phyloP scores from a whole-genome alignment of 1,139 yeast genomes.

The Debaryomycetaceae sp. region DNA sequence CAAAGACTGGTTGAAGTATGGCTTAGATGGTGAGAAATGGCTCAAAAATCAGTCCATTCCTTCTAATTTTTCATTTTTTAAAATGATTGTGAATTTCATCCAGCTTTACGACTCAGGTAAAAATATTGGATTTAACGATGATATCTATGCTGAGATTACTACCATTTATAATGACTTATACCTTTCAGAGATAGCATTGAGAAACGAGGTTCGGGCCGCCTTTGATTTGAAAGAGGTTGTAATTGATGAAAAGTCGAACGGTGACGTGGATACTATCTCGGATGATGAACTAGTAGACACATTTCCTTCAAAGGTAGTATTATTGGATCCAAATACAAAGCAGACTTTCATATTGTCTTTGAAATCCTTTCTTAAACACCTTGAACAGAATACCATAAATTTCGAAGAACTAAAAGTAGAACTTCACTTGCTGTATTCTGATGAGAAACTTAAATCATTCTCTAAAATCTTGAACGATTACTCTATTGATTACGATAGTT shows the following conservation, averaged over 20 bases:
- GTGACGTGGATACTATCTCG: constrained; percentile 38
- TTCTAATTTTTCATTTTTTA: constrained; percentile 51
- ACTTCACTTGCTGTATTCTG: constrained; percentile 46
- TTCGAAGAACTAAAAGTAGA: constrained; percentile 28
- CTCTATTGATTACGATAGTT: constrained; percentile 45
- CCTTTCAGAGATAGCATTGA: constrained; percentile 36
- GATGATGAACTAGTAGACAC: constrained; percentile 49
- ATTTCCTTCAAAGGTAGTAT: constrained; percentile 51
- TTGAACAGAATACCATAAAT: constrained; percentile 12
- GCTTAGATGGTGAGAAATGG: constrained; percentile 52
- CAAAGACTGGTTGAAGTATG: constrained; percentile 51
- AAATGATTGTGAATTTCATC: constrained; percentile 45
- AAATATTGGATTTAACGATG: constrained; percentile 25
- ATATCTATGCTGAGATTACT: constrained; percentile 26
- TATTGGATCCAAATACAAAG: constrained; percentile 26
- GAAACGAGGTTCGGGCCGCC: constrained; percentile 32
- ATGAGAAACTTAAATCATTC: constrained; percentile 45
- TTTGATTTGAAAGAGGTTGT: constrained; percentile 30
- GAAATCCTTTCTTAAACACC: constrained; percentile 34
- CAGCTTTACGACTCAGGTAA: constrained; percentile 35
- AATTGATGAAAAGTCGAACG: constrained; percentile 28
- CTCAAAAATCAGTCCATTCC: constrained; percentile 43
- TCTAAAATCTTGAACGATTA: constrained; percentile 32
- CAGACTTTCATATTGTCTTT: constrained; percentile 42
- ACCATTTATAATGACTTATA: constrained; percentile 28